Evolutionary conservation across 768 basidiomycete species (phyloP).

Genomic region (Mycena galopus): DNA sequence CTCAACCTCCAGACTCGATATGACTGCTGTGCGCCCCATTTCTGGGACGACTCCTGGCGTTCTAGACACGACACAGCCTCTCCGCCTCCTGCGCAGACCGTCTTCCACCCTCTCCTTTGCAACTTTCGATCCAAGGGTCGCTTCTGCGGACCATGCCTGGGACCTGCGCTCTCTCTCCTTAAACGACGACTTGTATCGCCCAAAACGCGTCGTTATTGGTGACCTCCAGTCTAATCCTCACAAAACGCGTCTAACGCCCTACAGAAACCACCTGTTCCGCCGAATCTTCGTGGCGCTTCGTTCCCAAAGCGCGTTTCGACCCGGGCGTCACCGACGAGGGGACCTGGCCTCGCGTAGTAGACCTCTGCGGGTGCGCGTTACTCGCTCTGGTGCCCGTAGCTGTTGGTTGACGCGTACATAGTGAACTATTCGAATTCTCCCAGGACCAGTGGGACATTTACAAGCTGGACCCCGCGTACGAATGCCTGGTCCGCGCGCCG

Average conservation of each 20-base stretch:
- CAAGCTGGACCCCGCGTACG: constrained; percentile 83
- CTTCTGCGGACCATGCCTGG: constrained; percentile 54
- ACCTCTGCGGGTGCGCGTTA: constrained; percentile 75
- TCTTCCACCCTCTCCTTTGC: constrained; percentile 79
- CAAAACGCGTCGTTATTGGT: constrained; percentile 80
- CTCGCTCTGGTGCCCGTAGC: constrained; percentile 3
- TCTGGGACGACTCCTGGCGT: constrained; percentile 70
- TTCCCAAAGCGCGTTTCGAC: constrained; percentile 74
- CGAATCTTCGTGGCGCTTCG: constrained; percentile 78
- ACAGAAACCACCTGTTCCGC: constrained; percentile 66
- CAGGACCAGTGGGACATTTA: constrained; percentile 91
- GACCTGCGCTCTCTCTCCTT: constrained; percentile 57
- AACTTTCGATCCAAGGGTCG: constrained; percentile 78
- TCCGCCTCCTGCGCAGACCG: constrained; percentile 71
- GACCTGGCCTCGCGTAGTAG: constrained; percentile 73
- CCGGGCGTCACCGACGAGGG: constrained; percentile 76
- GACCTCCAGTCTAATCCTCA: neutral
- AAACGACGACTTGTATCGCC: constrained; percentile 62
- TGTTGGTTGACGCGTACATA: constrained; percentile 43
- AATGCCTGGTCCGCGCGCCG: constrained; percentile 66
- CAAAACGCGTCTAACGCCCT: neutral
- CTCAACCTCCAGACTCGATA: neutral
- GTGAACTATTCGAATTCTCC: constrained; percentile 63
- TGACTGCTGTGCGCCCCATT: constrained; percentile 21
- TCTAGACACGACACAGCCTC: constrained; percentile 70